phyloP scores from a whole-genome alignment of 306 rosid genomes.

The Gynostemma pentaphyllum region DNA sequence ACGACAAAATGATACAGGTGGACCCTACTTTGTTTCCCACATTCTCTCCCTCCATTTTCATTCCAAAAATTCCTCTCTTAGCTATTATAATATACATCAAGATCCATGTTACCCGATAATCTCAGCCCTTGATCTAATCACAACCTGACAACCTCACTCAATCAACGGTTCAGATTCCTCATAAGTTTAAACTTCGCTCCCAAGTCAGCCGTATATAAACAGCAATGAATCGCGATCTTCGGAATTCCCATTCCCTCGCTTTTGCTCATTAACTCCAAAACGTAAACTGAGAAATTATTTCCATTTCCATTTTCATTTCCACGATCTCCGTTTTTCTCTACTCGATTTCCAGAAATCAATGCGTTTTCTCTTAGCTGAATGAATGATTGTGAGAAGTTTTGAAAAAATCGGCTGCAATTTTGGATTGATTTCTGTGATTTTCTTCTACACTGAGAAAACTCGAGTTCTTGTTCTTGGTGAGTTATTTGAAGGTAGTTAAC shows the following conservation, averaged over 20 bases:
- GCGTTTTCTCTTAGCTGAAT: neutral
- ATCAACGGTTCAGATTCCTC: neutral
- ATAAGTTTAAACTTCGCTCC: neutral
- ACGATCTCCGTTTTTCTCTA: neutral
- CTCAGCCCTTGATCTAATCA: neutral
- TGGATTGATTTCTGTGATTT: neutral
- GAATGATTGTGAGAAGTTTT: neutral
- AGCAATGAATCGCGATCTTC: neutral
- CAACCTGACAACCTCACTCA: neutral
- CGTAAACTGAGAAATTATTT: neutral
- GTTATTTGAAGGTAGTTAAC: neutral
- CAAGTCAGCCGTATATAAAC: conserved; percentile 5
- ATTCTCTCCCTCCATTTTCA: conserved; percentile 7
- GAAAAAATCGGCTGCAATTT: neutral
- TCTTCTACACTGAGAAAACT: neutral
- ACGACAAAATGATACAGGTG: conserved; percentile 37
- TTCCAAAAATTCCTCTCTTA: neutral
- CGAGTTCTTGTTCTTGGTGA: conserved; percentile 1
- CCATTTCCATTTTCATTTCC: conserved; percentile 2
- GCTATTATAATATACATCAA: neutral
- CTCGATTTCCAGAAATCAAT: neutral
- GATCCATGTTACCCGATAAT: neutral
- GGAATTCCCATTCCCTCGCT: conserved; percentile 9
- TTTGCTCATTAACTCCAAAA: neutral
- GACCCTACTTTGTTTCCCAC: neutral